Evolutionary conservation across 2,329 filamentous ascomycete species (phyloP), one percentile per base, ranked within the genome.

Genomic region (Beauveria varroae): DNA sequence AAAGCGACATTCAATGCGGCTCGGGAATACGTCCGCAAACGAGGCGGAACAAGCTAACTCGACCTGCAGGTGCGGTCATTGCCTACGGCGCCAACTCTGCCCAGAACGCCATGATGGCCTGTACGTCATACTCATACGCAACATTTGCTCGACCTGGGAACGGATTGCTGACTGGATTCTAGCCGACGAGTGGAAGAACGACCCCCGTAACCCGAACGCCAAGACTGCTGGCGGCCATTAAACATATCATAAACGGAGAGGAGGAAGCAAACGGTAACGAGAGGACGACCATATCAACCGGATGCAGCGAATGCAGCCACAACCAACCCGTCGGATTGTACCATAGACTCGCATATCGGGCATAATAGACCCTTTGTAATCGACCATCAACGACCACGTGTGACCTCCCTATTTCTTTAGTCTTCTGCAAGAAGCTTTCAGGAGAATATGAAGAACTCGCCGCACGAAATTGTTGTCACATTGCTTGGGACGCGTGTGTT

Each of bases 121-220:
- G 93, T 98, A 86, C 66, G 77, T 57, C 63, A 34, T 63, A 64
- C 56, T 56, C 49, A 57, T 5, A 5, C 44, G 49, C 43, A 37
- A 43, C 57, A 24, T 60, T 28, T n/a, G 2, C 6, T 24, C 26
- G 3, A 52, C 12, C 22, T 55, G 55, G 24, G 43, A 64, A n/a
- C 12, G 3, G 28, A 37, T 40, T 60, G 41, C 57, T 59, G n/a
- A 59, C 47, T 47, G n/a, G 12, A 26, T 26, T 34, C 66, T 70
- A 98, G 93, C 86, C 81, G 90, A 90, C 70, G 91, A 98, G 81
- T 97, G 85, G 86, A 96, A 93, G 87, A 96, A 96, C 83, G 93
- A 98, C 79, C 91, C 93, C 68, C 87, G 93, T 78, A 97, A 97
- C 85, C 87, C 86, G 67, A 80, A 81, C 69, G 77, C 76, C 68